Evolutionary conservation across 768 basidiomycete genomes (phyloP).

Genomic region (Amanita rubescens): DNA sequence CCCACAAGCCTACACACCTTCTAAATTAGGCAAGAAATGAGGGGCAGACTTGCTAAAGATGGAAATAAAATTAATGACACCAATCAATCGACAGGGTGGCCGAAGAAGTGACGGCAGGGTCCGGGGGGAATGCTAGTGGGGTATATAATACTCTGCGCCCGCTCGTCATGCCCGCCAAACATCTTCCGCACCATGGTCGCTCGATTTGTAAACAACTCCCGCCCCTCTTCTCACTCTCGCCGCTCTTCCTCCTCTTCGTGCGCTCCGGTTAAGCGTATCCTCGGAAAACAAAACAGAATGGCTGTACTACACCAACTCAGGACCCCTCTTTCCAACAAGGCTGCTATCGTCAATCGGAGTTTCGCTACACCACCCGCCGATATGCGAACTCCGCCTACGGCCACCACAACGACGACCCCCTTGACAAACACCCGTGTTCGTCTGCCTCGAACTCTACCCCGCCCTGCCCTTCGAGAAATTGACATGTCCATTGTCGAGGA

Average conservation of each 20-base stretch:
- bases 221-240: not conserved
- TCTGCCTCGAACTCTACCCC: slow-evolving; percentile 14
- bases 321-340: slow-evolving; percentile 4
- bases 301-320: not conserved
- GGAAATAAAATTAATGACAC: slow-evolving; percentile 5
- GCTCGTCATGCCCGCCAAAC: not conserved
- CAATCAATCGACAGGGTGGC: slow-evolving; percentile 1
- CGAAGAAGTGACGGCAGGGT: not conserved
- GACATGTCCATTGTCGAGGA: slow-evolving; percentile 6
- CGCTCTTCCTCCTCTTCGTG: slow-evolving; percentile 1
- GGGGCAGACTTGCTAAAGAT: slow-evolving; percentile 1
- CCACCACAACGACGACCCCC: not conserved
- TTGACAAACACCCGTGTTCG: slow-evolving; percentile 7
- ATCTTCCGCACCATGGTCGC: not conserved
- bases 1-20: slow-evolving; percentile 2
- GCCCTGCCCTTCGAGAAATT: slow-evolving; percentile 15
- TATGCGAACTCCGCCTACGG: not conserved
- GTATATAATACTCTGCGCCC: not conserved
- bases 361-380: not conserved
- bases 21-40: not conserved
- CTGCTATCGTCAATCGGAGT: slow-evolving; percentile 3
- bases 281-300: slow-evolving; percentile 2
- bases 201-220: slow-evolving; percentile 3
- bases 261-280: slow-evolving; percentile 3
- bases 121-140: not conserved